These are phyloP conservation scores for Cytospora piceae DNA, from an alignment of 2,329 filamentous ascomycete genomes.

Conservation along the genomic window DNA sequence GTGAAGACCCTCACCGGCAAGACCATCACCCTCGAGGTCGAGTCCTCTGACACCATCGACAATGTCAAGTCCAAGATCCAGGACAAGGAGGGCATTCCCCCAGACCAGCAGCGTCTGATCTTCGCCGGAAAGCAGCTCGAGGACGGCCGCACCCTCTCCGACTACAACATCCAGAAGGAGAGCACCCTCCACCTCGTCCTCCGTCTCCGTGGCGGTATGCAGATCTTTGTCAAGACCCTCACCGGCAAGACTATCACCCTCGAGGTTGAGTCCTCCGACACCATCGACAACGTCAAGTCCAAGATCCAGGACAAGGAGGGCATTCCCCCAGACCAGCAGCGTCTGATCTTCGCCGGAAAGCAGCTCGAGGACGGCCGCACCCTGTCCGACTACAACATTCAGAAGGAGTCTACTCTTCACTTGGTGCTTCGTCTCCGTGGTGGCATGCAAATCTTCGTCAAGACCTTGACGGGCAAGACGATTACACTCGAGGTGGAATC, in stretches of 20 bases:
- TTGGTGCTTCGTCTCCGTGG: conserved; percentile 80
- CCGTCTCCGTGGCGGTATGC: conserved; percentile 87
- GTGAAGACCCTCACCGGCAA: conserved; percentile 90
- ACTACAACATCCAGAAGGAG: conserved; percentile 98
- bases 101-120: conserved; percentile 94
- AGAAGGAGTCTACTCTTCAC: conserved; percentile 85
- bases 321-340: conserved; percentile 93
- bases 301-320: conserved; percentile 96
- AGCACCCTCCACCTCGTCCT: conserved; percentile 84
- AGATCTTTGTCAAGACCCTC: conserved; percentile 85
- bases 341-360: conserved; percentile 91
- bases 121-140: conserved; percentile 97
- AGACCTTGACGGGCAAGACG: conserved; percentile 71
- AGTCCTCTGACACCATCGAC: conserved; percentile 89
- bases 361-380: conserved; percentile 92
- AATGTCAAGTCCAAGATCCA: conserved; percentile 98
- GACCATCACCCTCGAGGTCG: conserved; percentile 90
- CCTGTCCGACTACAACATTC: conserved; percentile 94
- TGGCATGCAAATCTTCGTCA: conserved; percentile 78
- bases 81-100: conserved; percentile 96
- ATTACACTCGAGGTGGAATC: conserved; percentile 71
- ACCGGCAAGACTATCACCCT: conserved; percentile 94
- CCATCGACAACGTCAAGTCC: conserved; percentile 90
- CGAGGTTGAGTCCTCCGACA: conserved; percentile 87
- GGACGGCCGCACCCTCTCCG: conserved; percentile 85